Base-by-base conservation (phyloP, 1,284 basidiomycete genomes). In the Cutaneotrichosporon sp. region DNA sequence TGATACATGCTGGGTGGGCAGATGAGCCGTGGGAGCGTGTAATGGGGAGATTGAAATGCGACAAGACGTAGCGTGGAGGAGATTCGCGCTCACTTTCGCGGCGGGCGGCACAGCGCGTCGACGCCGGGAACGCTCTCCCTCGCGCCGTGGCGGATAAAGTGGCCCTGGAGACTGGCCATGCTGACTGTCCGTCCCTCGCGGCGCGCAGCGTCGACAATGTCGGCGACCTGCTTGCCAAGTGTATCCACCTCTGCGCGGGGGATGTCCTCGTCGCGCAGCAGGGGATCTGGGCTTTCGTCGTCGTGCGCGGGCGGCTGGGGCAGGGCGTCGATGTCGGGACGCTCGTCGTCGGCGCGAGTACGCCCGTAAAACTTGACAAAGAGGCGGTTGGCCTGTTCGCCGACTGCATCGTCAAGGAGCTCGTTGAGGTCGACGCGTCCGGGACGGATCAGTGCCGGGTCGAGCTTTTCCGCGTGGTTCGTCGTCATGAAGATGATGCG, bases 401-500 rank as follows among this genome's bases (percentile, higher is more conserved):
- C 83, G 21, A 81, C 85, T 0, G 96, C 91, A 67, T 99, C 90
- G 68, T 88, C 92, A 35, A 99, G 81, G 40, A 90, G 77, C 60
- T 88, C 83, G 26, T 84, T 82, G 41, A 97, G 74, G 72, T 98
- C 94, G 35, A 98, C 92, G 9, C 94, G 82, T 1, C 94, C 94
- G 0, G 94, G 94, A 49, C 94, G 85, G 62, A 98, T 91, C 36
- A 98, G 83, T 0, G 96, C 94, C 9, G 90, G 86, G 61, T 83
- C 77, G 39, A 80, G 73, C 10, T 65, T 67, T 8, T 72, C 66
- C 51, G 89, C 75, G 66, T 97, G 94, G 74, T 98, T 98, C n/a
- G 94, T 98, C 1, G 94, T 98, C 87, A 98, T 90, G 76, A 98
- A 98, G 39, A 98, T 84, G 67, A 99, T 87, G n/a, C 96, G 84